Evolutionary conservation across 1,284 basidiomycete species (phyloP).

Genomic region (Leccinum subfulvum): DNA sequence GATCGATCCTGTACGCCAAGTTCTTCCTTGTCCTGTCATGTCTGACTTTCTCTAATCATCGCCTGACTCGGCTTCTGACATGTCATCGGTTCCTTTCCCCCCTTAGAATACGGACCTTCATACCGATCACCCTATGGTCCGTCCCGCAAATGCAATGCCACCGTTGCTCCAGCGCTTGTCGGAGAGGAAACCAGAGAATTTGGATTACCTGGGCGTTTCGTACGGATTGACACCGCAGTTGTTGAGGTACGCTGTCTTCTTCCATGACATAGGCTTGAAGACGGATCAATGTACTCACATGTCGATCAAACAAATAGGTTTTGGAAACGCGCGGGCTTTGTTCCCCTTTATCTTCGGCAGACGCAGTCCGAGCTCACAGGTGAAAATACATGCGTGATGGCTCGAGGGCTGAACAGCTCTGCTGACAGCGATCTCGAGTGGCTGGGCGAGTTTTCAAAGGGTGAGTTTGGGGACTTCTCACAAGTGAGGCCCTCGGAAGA

Average conservation of each 20-base stretch:
- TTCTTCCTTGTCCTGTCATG: neutral
- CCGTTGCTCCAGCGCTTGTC: slow-evolving; percentile 90
- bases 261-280: neutral
- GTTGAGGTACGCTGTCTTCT: slow-evolving; percentile 51
- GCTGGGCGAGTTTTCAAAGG: slow-evolving; percentile 88
- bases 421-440: slow-evolving; percentile 67
- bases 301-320: slow-evolving; percentile 51
- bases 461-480: slow-evolving; percentile 41
- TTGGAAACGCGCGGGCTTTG: slow-evolving; percentile 93
- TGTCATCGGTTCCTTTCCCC: neutral
- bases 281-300: neutral
- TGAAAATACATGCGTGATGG: slow-evolving; percentile 95
- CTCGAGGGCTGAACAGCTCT: slow-evolving; percentile 75
- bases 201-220: slow-evolving; percentile 96
- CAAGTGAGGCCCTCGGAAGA: neutral
- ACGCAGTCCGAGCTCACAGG: slow-evolving; percentile 94
- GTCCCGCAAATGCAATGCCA: slow-evolving; percentile 82
- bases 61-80: slow-evolving; percentile 1
- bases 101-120: slow-evolving; percentile 52
- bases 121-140: slow-evolving; percentile 74
- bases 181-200: slow-evolving; percentile 85
- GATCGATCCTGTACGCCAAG: slow-evolving; percentile 56
- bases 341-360: slow-evolving; percentile 92
- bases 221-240: slow-evolving; percentile 92
- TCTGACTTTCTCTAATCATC: slow-evolving; percentile 5